Evolutionary conservation across 1,139 yeast genomes (phyloP).

Genomic region (Pichia sp.): DNA sequence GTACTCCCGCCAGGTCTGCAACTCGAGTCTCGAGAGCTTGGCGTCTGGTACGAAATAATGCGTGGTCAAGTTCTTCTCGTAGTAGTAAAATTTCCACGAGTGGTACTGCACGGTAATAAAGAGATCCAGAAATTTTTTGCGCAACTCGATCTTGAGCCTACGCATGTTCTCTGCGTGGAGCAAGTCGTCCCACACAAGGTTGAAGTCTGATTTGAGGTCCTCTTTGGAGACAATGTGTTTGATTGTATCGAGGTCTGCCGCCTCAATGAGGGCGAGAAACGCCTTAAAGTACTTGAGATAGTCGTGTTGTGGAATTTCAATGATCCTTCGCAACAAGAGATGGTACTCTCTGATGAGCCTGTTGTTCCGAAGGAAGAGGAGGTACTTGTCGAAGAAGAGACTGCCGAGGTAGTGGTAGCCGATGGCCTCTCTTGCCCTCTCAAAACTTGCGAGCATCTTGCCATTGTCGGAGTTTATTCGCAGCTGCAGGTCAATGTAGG

Average conservation of each 20-base stretch:
- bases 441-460: slow-evolving; percentile 47
- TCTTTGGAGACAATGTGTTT: slow-evolving; percentile 27
- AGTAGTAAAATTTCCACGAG: slow-evolving; percentile 58
- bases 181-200: slow-evolving; percentile 31
- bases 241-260: slow-evolving; percentile 33
- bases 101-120: slow-evolving; percentile 61
- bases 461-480: slow-evolving; percentile 37
- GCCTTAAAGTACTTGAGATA: slow-evolving; percentile 56
- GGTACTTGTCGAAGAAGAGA: slow-evolving; percentile 71
- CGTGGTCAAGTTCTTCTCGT: slow-evolving; percentile 53
- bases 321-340: slow-evolving; percentile 51
- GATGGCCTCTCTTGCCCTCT: slow-evolving; percentile 54
- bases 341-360: slow-evolving; percentile 36
- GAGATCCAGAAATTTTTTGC: slow-evolving; percentile 47
- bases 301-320: slow-evolving; percentile 76
- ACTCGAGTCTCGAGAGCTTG: slow-evolving; percentile 37
- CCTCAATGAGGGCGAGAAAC: slow-evolving; percentile 42
- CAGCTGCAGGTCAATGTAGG: slow-evolving; percentile 55
- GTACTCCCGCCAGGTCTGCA: slow-evolving; percentile 58
- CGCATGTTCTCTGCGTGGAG: slow-evolving; percentile 23
- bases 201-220: slow-evolving; percentile 31
- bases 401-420: slow-evolving; percentile 74
- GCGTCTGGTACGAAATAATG: slow-evolving; percentile 47
- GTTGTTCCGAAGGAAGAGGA: slow-evolving; percentile 28
- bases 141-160: slow-evolving; percentile 37